A percentile compares a stretch with the other conserved stretches of the same genome.
Conservation (phyloP, 2,329 filamentous ascomycete genomes). For the Colletotrichum liaoningense region DNA sequence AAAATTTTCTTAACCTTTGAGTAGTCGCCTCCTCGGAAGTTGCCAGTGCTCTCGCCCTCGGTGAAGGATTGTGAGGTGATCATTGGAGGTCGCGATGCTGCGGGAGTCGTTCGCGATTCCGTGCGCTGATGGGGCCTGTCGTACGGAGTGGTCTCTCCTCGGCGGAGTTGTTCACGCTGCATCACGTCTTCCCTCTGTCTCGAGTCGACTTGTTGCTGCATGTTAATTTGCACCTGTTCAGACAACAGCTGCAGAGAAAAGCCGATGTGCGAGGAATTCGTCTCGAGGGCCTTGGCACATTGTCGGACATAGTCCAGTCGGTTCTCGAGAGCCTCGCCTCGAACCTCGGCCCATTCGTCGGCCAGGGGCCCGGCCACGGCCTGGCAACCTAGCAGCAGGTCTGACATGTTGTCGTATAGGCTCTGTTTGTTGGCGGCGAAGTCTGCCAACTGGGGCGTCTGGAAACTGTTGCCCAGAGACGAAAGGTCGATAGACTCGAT, state of each 20-base stretch:
- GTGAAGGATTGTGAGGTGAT: slow-evolving; percentile 72
- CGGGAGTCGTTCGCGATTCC: slow-evolving; percentile 60
- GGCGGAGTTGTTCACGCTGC: slow-evolving; percentile 63
- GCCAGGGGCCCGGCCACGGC: slow-evolving; percentile 90
- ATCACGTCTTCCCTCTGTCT: slow-evolving; percentile 58
- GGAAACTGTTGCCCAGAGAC: slow-evolving; percentile 79
- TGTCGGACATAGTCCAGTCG: slow-evolving; percentile 83
- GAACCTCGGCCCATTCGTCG: slow-evolving; percentile 96
- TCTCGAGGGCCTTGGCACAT: slow-evolving; percentile 84
- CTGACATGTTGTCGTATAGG: slow-evolving; percentile 92
- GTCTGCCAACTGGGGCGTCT: slow-evolving; percentile 87
- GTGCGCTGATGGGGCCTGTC: slow-evolving; percentile 66
- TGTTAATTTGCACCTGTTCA: slow-evolving; percentile 76
- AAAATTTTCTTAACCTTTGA: slow-evolving; percentile 76
- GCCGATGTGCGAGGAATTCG: slow-evolving; percentile 86
- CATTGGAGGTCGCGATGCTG: slow-evolving; percentile 56
- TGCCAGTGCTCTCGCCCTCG: slow-evolving; percentile 67
- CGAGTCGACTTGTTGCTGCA: slow-evolving; percentile 56
- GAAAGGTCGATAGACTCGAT: slow-evolving; percentile 94
- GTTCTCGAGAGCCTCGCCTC: slow-evolving; percentile 89
- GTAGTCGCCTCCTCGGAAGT: slow-evolving; percentile 69
- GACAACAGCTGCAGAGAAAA: slow-evolving; percentile 89
- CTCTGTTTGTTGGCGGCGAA: slow-evolving; percentile 93
- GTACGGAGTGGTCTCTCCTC: slow-evolving; percentile 69
- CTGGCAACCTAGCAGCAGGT: slow-evolving; percentile 89